A percentile compares a stretch with the other conserved stretches of the same genome.
Evolutionary conservation across 441 rosid genomes (phyloP).

Genomic region (Eutrema salsugineum): DNA sequence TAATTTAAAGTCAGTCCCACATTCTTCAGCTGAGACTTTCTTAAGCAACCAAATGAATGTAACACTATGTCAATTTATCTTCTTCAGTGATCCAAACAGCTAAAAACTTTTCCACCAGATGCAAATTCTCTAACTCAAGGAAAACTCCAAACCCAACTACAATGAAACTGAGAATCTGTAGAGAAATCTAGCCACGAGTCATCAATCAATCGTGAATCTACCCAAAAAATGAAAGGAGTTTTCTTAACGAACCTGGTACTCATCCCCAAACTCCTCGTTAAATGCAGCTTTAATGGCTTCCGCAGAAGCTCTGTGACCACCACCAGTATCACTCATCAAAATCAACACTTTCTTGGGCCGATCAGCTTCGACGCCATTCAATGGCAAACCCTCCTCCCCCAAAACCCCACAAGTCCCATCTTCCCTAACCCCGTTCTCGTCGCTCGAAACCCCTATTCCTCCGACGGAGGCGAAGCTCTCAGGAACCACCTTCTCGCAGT

Average conservation of each 20-base stretch:
- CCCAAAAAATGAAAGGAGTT: neutral
- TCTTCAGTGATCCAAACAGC: neutral
- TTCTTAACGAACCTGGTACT: slow-evolving; percentile 66
- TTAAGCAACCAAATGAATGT: neutral
- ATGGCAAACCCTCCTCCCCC: slow-evolving; percentile 55
- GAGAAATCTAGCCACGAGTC: neutral
- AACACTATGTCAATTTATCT: neutral
- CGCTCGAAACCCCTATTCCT: slow-evolving; percentile 42
- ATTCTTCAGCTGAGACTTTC: neutral
- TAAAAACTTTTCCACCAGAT: neutral
- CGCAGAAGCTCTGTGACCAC: slow-evolving; percentile 97
- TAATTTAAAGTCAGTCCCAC: neutral
- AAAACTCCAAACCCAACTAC: neutral
- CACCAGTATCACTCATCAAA: slow-evolving; percentile 99
- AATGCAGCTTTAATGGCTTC: slow-evolving; percentile 92
- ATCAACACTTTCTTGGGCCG: slow-evolving; percentile 75
- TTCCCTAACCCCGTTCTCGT: slow-evolving; percentile 42
- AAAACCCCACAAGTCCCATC: slow-evolving; percentile 45
- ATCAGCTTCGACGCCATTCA: slow-evolving; percentile 46
- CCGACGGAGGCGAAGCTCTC: slow-evolving; percentile 73
- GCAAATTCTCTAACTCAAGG: neutral
- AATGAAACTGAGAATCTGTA: neutral
- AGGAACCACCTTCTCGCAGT: slow-evolving; percentile 72
- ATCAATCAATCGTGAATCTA: neutral
- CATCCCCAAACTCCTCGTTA: slow-evolving; percentile 72